These are phyloP conservation scores for Crithidia sp. DNA, from an alignment of 208 protist species.

Conservation along the genomic window DNA sequence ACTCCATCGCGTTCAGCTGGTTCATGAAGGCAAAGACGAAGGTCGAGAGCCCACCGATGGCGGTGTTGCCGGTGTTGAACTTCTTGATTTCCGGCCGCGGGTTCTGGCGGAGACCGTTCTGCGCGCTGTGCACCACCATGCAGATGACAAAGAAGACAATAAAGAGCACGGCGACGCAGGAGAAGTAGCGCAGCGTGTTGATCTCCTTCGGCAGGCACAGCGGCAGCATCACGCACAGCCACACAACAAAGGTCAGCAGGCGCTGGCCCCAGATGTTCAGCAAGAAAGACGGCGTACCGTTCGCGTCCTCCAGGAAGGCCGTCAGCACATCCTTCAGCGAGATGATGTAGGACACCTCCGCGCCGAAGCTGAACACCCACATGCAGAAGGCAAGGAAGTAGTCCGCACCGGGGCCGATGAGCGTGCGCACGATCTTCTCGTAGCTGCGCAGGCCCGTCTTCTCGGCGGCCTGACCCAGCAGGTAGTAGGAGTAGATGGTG, in stretches of 20 bases:
- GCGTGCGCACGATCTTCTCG: constrained; percentile 44
- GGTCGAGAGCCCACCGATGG: constrained; percentile 59
- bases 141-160: constrained; percentile 80
- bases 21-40: constrained; percentile 77
- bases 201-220: constrained; percentile 82
- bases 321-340: constrained; percentile 65
- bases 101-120: constrained; percentile 42
- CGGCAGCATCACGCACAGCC: constrained; percentile 75
- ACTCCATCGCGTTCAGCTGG: constrained; percentile 77
- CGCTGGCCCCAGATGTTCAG: constrained; percentile 38
- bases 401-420: constrained; percentile 56
- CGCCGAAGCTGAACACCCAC: constrained; percentile 61
- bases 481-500: constrained; percentile 65
- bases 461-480: constrained; percentile 40
- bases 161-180: constrained; percentile 56
- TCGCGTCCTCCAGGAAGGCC: constrained; percentile 47
- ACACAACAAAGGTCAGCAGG: constrained; percentile 58
- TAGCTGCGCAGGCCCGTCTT: constrained; percentile 48
- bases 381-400: constrained; percentile 65
- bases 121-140: constrained; percentile 59
- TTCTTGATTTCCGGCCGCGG: constrained; percentile 43
- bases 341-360: constrained; percentile 77
- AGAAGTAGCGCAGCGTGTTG: constrained; percentile 82
- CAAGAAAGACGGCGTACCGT: constrained; percentile 36
- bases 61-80: constrained; percentile 57